phyloP scores from a whole-genome alignment of 176 grass and related monocot genomes.

The Puccinellia tenuiflora region DNA sequence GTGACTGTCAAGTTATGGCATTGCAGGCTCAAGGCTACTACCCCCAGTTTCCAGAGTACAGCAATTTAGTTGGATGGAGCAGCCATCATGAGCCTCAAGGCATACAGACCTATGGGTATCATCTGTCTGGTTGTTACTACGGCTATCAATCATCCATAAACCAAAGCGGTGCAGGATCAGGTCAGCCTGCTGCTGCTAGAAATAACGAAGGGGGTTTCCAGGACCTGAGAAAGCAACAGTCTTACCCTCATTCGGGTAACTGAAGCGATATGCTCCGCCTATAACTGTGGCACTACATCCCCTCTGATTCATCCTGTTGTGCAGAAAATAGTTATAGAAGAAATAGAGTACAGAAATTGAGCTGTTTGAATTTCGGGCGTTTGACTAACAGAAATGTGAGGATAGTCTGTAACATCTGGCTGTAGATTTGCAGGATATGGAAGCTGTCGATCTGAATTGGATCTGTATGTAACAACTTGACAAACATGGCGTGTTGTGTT shows the following conservation, averaged over 20 bases:
- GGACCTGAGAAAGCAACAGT: slow-evolving; percentile 29
- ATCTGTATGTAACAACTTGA: slow-evolving; percentile 26
- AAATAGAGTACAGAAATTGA: not conserved
- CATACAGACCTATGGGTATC: slow-evolving; percentile 19
- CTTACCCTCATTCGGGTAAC: slow-evolving; percentile 51
- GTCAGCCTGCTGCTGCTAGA: not conserved
- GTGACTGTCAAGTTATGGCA: not conserved
- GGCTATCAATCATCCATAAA: slow-evolving; percentile 44
- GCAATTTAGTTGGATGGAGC: slow-evolving; percentile 29
- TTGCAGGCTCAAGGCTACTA: slow-evolving; percentile 46
- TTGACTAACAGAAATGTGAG: slow-evolving; percentile 9
- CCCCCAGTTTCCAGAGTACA: slow-evolving; percentile 28
- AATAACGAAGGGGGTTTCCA: slow-evolving; percentile 32
- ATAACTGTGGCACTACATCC: not conserved
- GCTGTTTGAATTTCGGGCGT: not conserved
- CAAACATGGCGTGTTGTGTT: slow-evolving; percentile 17
- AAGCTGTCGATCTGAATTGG: not conserved
- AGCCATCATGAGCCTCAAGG: not conserved
- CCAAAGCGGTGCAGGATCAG: slow-evolving; percentile 33
- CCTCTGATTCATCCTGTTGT: not conserved
- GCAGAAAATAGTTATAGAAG: slow-evolving; percentile 25
- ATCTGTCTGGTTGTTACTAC: slow-evolving; percentile 42
- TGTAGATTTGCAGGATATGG: slow-evolving; percentile 6
- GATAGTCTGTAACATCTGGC: slow-evolving; percentile 10
- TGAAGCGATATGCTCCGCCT: slow-evolving; percentile 34